These are phyloP conservation scores for Drechmeria coniospora DNA, from an alignment of 2,329 filamentous ascomycete genomes.

Conservation along the genomic window DNA sequence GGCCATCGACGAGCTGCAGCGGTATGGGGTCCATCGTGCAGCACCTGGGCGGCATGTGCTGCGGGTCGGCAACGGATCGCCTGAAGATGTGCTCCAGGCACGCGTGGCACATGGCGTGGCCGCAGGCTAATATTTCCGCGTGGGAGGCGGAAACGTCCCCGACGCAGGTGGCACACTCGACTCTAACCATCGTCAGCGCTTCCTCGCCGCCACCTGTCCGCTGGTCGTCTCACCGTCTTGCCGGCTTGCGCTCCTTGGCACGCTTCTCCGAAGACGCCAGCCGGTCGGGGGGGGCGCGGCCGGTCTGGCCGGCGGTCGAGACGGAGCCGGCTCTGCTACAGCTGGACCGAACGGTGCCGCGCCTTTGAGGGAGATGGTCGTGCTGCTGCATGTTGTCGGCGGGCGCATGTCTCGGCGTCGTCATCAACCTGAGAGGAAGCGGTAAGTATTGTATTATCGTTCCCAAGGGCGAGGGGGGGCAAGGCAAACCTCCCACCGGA, in stretches of 20 bases:
- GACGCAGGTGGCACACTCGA: conserved; percentile 59
- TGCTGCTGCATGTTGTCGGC: conserved; percentile 5
- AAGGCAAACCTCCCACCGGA: conserved; percentile 16
- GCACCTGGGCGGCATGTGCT: conserved; percentile 74
- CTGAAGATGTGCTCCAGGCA: conserved; percentile 64
- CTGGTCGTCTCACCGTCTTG: conserved; percentile 1
- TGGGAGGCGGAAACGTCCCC: conserved; percentile 49
- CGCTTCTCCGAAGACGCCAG: no score
- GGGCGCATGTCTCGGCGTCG: conserved; percentile 6
- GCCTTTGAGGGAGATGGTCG: conserved; percentile 5
- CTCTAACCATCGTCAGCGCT: conserved; percentile 25
- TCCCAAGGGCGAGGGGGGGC: background rate
- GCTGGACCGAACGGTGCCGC: conserved; percentile 5
- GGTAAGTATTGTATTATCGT: background rate
- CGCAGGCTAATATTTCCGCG: conserved; percentile 58
- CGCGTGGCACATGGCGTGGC: conserved; percentile 64
- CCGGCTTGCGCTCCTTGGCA: conserved; percentile 3
- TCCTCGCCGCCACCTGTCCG: background rate
- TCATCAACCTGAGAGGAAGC: conserved; percentile 3
- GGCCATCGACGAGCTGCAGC: conserved; percentile 56
- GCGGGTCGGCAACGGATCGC: conserved; percentile 59
- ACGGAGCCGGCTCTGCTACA: conserved; percentile 7
- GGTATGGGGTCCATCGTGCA: conserved; percentile 61
- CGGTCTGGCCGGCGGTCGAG: conserved; percentile 9
- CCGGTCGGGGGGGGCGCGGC: no score